Conservation (phyloP, 2,329 filamentous ascomycete genomes). For the Pseudogymnoascus verrucosus region DNA sequence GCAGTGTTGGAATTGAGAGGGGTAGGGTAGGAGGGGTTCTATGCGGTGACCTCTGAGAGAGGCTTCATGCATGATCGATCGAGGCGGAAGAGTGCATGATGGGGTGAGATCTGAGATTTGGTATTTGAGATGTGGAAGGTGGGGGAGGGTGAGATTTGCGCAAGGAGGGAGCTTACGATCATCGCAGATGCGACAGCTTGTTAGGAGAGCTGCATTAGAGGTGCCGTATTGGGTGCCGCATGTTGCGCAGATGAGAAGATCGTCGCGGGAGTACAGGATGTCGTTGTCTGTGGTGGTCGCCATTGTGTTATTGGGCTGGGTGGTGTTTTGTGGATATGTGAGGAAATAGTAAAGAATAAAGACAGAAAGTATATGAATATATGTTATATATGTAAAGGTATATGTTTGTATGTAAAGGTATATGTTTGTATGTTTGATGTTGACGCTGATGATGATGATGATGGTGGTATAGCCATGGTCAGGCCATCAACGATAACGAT, state of each 20-base stretch:
- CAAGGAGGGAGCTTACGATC: constrained; percentile 35
- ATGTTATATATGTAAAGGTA: neutral
- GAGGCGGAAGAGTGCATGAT: neutral
- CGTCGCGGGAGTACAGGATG: constrained; percentile 10
- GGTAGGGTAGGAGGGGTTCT: neutral
- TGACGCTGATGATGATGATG: neutral
- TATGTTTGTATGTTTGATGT: neutral
- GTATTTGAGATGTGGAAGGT: neutral
- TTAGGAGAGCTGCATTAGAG: constrained; percentile 38
- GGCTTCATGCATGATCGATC: neutral
- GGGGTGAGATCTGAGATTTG: neutral
- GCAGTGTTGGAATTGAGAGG: neutral
- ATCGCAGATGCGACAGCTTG: constrained; percentile 63
- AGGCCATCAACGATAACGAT: neutral
- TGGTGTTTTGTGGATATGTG: neutral
- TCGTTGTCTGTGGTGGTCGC: neutral
- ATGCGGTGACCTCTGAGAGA: neutral
- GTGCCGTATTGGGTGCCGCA: constrained; percentile 64
- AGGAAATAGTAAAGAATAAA: neutral
- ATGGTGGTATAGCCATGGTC: neutral
- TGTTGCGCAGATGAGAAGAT: constrained; percentile 53
- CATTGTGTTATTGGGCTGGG: neutral
- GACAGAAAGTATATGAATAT: neutral
- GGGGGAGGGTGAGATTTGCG: neutral
- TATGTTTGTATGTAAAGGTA: neutral